Evolutionary conservation across 1,139 yeast genomes (phyloP), one percentile per base, ranked within the genome.

Genomic region (Pneumocystis murina): DNA sequence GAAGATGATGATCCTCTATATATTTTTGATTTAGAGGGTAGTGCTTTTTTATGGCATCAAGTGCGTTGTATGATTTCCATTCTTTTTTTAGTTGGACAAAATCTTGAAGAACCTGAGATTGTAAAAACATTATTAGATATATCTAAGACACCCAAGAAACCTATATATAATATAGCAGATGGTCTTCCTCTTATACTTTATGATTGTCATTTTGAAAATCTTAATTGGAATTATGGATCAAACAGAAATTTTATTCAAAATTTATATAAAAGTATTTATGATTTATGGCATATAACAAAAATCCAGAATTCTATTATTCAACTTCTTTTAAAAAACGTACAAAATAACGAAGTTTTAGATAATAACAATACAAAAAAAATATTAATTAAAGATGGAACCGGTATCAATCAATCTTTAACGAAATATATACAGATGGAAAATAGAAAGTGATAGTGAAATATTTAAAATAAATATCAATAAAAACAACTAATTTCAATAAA

Each of bases 11-110:
- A 58, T 58, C 3, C 43, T 58, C 77, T 79, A 64, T 87, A 80
- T 70, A 86, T 85, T 65, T 84, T 92, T 72, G 91, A 90, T 72
- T 76, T 92, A 63, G 80, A 82, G 68, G 99, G 98, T 0, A 78
- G 88, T 1, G 98, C 98, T 7, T 94, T 94, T 70, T 76, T 94
- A 66, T 94, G 98, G 98, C 97, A 94, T 72, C 99, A 94, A 73
- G 99, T 94, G 30, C 81, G 98, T 63, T 90, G 96, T 69, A 92
- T 94, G 95, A 82, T 90, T 76, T 95, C 95, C 0, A 78, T 87
- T 7, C 73, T 94, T 63, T 82, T 94, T 64, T 75, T 86, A 35
- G 83, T 91, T 4, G 98, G 96, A 0, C 96, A 90, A 73, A 78
- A 78, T 20, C 78, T 82, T 38, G 99, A 94, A 73, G 67, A 73